Conservation (phyloP, 306 rosid species). For the Trifolium pratense region DNA sequence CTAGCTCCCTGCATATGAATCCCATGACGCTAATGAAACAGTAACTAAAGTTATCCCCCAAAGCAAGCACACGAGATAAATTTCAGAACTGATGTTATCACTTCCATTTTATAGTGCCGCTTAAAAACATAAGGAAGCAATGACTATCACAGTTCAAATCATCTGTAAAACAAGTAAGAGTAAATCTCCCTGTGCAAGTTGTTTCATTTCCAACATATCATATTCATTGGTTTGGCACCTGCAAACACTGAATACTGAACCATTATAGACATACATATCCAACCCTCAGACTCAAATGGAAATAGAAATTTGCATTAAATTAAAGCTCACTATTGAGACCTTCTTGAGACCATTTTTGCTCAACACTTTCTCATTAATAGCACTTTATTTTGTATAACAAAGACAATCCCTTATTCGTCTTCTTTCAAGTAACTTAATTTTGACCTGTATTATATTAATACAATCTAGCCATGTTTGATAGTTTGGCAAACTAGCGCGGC, state of each 20-base stretch:
- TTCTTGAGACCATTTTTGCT: slow-evolving; percentile 8
- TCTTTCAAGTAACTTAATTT: slow-evolving; percentile 30
- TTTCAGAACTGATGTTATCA: slow-evolving; percentile 32
- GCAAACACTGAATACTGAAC: slow-evolving; percentile 17
- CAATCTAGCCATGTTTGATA: too few relatives aligned
- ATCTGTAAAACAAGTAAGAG: slow-evolving; percentile 16
- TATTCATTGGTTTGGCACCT: slow-evolving; percentile 17
- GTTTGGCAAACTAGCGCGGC: too few relatives aligned
- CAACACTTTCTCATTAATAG: slow-evolving; percentile 22
- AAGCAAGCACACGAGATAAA: slow-evolving; percentile 10
- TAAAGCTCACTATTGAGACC: slow-evolving; percentile 17
- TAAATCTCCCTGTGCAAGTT: slow-evolving; percentile 30
- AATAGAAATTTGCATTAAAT: slow-evolving; percentile 12
- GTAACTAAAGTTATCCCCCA: slow-evolving; percentile 32
- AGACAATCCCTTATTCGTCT: slow-evolving; percentile 20
- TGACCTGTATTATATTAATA: not conserved
- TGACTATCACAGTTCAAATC: slow-evolving; percentile 18
- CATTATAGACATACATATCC: slow-evolving; percentile 1
- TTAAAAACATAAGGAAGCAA: slow-evolving; percentile 32
- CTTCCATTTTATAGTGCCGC: not conserved
- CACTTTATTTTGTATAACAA: not conserved
- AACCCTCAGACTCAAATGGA: slow-evolving; percentile 21
- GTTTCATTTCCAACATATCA: slow-evolving; percentile 25
- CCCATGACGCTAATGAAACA: slow-evolving; percentile 32
- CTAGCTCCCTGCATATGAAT: slow-evolving; percentile 26